phyloP scores from a whole-genome alignment of 345 rosid species.

The Aquilaria yunnanensis region DNA sequence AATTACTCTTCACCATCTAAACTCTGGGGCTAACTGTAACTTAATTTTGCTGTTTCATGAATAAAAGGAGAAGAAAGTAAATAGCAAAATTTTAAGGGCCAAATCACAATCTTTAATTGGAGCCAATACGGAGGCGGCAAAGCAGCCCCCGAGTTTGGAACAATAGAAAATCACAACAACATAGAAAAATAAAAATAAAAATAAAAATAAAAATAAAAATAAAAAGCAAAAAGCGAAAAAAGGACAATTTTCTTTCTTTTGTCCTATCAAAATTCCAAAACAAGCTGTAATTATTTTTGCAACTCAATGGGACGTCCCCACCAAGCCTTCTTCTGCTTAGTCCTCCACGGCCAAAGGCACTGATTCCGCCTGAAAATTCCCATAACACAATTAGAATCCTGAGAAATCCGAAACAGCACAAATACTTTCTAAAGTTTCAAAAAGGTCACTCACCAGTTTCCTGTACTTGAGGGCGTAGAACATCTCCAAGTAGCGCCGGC shows the following conservation, averaged over 20 bases:
- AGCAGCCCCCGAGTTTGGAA: constrained; percentile 14
- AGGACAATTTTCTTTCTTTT: background rate
- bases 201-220: background rate
- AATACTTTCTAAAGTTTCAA: background rate
- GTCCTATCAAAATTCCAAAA: constrained; percentile 12
- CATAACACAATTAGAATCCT: background rate
- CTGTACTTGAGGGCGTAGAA: constrained; percentile 80
- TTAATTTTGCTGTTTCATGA: no score
- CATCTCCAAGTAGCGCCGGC: constrained; percentile 92
- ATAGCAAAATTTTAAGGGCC: no score
- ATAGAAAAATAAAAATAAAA: background rate
- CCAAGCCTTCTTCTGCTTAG: constrained; percentile 2
- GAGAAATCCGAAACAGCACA: background rate
- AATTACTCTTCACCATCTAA: no score
- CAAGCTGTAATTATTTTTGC: constrained; percentile 15
- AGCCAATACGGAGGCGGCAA: constrained; percentile 5
- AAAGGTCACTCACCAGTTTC: constrained; percentile 47
- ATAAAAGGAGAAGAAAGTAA: no score
- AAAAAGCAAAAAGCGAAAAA: background rate
- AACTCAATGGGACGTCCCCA: background rate
- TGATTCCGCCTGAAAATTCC: constrained; percentile 56
- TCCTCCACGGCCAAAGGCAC: constrained; percentile 61
- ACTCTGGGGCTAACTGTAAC: no score
- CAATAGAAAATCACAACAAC: constrained; percentile 4
- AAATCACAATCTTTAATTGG: no score